Percentiles rank a stretch among this genome's conserved stretches.
phyloP scores from a whole-genome alignment of 495 filamentous ascomycete species.

The Diplogelasinospora grovesii region DNA sequence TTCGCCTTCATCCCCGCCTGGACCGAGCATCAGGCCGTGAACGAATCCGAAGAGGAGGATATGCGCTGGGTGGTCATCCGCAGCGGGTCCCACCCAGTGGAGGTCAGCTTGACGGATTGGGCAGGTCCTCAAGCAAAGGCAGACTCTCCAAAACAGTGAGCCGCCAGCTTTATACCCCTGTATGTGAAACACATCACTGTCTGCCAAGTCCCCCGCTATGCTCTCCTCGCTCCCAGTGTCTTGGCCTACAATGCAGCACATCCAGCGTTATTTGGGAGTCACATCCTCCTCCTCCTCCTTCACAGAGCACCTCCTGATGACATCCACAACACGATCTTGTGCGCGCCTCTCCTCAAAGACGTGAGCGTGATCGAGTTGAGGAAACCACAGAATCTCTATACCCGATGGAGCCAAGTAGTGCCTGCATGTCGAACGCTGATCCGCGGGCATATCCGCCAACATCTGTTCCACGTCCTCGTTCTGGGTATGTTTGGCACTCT shows the following conservation, averaged over 20 bases:
- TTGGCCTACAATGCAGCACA: too few relatives aligned
- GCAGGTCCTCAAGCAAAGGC: conserved; percentile 32
- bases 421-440: background rate
- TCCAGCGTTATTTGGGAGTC: too few relatives aligned
- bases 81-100: conserved; percentile 49
- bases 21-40: conserved; percentile 61
- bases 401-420: conserved; percentile 41
- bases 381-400: conserved; percentile 56
- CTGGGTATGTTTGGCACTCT: too few relatives aligned
- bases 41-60: conserved; percentile 50
- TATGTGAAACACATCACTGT: too few relatives aligned
- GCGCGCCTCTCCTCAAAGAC: conserved; percentile 49
- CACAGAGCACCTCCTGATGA: conserved; percentile 35
- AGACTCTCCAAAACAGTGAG: background rate
- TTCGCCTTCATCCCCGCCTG: conserved; percentile 59
- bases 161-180: background rate
- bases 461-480: conserved; percentile 6
- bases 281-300: too few relatives aligned
- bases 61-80: conserved; percentile 55
- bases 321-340: conserved; percentile 35
- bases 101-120: conserved; percentile 55
- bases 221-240: too few relatives aligned
- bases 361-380: conserved; percentile 59
- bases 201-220: too few relatives aligned
- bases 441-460: conserved; percentile 1